Base-by-base conservation (phyloP, 2,329 filamentous ascomycete species). In the Escovopsis sp. region DNA sequence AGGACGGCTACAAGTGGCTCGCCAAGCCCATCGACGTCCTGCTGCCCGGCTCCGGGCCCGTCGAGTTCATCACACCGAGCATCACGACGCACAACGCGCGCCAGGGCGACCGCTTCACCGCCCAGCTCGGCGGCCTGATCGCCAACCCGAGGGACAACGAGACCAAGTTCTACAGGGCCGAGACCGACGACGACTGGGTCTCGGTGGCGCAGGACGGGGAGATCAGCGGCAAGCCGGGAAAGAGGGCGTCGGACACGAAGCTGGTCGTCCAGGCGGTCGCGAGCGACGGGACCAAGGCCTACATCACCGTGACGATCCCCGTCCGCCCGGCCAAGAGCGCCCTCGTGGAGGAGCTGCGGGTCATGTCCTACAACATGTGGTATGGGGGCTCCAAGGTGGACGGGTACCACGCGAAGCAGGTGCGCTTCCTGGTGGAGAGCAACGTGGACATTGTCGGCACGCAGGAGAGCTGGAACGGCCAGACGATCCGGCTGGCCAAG, bases 351-450 rank as follows among this genome's bases (percentile, higher is more conserved):
- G 40, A 59, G 23, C 49, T 66, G 32, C 53, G 53, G 35, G 56
- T 66, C 11, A 49, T 66, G 39, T 54, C 59, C 4, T 59, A 56
- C 43, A 67, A 67, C 51, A 51, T 67, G 41, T 67, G 64, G 64
- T 48, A 54, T 38, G 60, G 61, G 4, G 63, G 62, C 37, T 55
- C 55, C 3, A 46, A 52, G 8, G 57, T 66, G 30, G 56, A 57
- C 26, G 48, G 59, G 46, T 61, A 58, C 45, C 59, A 64, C 44
- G 51, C 52, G 36, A 67, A 66, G 52, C 63, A 65, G 43, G 50
- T 66, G 15, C 49, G 47, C 4, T 63, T 62, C 49, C 51, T 66
- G 5, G 48, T 51, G 26, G 48, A 50, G 3, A 53, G 40, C 8
- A 56, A 56, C 12, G 54, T 52, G 9, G 63, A 66, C 30, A 48